Evolutionary conservation across 1,139 yeast species (phyloP).

Genomic region (Kurtzmaniella quercitrusa): DNA sequence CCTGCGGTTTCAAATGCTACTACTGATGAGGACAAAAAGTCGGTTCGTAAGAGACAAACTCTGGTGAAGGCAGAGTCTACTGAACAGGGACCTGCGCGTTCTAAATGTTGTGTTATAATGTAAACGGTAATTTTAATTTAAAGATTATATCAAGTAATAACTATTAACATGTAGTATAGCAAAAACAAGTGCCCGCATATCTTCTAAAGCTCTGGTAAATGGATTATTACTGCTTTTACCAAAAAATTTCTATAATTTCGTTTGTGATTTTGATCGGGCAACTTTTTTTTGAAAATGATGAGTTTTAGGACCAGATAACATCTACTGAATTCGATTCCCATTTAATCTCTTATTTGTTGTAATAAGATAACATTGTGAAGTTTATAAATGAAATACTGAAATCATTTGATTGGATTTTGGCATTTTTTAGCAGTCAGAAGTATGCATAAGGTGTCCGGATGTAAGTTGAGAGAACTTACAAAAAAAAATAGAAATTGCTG

Average conservation of each 20-base stretch:
- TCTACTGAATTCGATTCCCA: too few relatives aligned
- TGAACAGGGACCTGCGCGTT: background rate
- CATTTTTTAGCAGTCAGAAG: too few relatives aligned
- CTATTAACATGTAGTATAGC: too few relatives aligned
- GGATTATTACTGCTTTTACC: too few relatives aligned
- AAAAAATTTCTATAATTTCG: too few relatives aligned
- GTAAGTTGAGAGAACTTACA: slow-evolving; percentile 10
- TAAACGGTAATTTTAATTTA: slow-evolving; percentile 1
- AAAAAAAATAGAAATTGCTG: slow-evolving; percentile 32
- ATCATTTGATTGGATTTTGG: too few relatives aligned
- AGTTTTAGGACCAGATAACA: too few relatives aligned
- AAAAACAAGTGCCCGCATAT: too few relatives aligned
- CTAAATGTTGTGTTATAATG: slow-evolving; percentile 9
- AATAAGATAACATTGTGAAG: background rate
- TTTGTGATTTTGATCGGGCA: too few relatives aligned
- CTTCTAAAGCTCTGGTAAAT: too few relatives aligned
- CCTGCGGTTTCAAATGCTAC: background rate
- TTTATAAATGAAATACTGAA: background rate
- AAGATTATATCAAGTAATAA: background rate
- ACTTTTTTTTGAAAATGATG: too few relatives aligned
- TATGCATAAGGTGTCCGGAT: slow-evolving; percentile 1
- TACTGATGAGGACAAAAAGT: slow-evolving; percentile 4
- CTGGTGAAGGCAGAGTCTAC: slow-evolving; percentile 3
- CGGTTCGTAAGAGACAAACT: slow-evolving; percentile 2
- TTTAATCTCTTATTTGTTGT: too few relatives aligned